These are phyloP conservation scores for Sisymbrium altissimum DNA, from an alignment of 345 rosid species.

Conservation along the genomic window DNA sequence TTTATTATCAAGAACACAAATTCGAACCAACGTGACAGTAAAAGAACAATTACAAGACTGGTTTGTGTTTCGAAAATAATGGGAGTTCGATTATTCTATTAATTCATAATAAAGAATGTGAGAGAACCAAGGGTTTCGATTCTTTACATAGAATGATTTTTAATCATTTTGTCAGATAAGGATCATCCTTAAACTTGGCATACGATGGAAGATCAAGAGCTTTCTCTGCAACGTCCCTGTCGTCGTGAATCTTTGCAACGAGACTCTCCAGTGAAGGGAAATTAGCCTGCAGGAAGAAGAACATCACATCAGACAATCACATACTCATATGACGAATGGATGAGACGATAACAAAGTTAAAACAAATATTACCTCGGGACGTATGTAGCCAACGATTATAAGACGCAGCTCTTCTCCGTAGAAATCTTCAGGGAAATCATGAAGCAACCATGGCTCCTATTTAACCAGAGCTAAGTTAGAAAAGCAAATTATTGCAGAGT, in stretches of 20 bases:
- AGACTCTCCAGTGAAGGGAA: conserved; percentile 72
- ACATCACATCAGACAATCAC: not conserved
- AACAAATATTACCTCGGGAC: conserved; percentile 61
- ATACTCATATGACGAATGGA: not conserved
- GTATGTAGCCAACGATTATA: conserved; percentile 78
- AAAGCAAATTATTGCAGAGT: not conserved
- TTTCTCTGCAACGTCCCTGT: conserved; percentile 58
- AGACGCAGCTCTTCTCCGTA: conserved; percentile 83
- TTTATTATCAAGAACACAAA: not conserved
- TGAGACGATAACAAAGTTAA: not conserved
- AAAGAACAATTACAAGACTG: not conserved
- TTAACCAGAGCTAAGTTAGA: not conserved
- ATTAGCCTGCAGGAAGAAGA: conserved; percentile 48
- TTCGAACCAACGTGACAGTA: not conserved
- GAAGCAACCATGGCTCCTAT: conserved; percentile 97
- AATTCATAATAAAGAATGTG: conserved; percentile 15
- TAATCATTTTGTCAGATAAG: conserved; percentile 40
- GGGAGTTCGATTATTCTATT: not conserved
- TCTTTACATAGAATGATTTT: not conserved
- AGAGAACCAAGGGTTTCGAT: not conserved
- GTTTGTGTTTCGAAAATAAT: conserved; percentile 32
- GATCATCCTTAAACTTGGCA: conserved; percentile 51
- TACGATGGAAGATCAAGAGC: conserved; percentile 78
- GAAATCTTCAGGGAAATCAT: conserved; percentile 77
- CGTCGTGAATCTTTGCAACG: conserved; percentile 72